These are phyloP conservation scores for Verticillium tricorpus DNA, from an alignment of 2,329 filamentous ascomycete genomes.

Conservation along the genomic window DNA sequence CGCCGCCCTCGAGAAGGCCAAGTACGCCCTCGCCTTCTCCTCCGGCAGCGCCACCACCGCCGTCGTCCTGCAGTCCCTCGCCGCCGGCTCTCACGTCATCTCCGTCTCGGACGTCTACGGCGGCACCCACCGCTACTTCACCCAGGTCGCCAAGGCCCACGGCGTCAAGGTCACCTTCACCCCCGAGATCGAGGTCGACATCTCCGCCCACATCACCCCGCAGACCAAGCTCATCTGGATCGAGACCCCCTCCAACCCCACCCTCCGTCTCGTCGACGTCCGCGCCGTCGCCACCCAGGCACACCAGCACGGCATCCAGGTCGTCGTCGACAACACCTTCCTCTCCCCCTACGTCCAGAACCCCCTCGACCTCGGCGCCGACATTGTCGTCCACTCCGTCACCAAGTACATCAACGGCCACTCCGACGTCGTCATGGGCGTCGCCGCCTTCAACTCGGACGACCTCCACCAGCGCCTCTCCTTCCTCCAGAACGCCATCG, in stretches of 20 bases:
- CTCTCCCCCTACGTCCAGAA: conserved; percentile 95
- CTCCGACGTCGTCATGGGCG: conserved; percentile 94
- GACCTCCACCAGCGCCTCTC: conserved; percentile 70
- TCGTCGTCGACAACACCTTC: conserved; percentile 99
- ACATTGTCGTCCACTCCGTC: conserved; percentile 94
- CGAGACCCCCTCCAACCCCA: conserved; percentile 92
- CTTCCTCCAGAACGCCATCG: conserved; percentile 97
- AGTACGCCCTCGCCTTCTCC: conserved; percentile 88
- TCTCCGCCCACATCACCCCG: conserved; percentile 76
- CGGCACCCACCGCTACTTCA: conserved; percentile 98
- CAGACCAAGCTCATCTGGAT: conserved; percentile 97
- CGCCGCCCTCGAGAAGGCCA: conserved; percentile 86
- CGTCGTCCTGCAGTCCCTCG: conserved; percentile 86
- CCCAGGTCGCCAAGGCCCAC: conserved; percentile 91
- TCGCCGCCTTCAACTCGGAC: conserved; percentile 89
- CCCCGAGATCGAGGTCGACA: conserved; percentile 84
- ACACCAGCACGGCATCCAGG: conserved; percentile 82
- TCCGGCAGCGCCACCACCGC: conserved; percentile 94
- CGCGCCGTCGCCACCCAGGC: conserved; percentile 76
- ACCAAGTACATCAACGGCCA: conserved; percentile 99
- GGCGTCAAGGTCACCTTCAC: conserved; percentile 94
- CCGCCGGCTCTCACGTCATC: conserved; percentile 86
- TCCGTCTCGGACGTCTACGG: conserved; percentile 98
- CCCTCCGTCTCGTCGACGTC: conserved; percentile 89
- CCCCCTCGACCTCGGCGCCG: conserved; percentile 88